These are phyloP conservation scores for Camellia sinensis DNA, from an alignment of 148 eudicot species.

Conservation along the genomic window DNA sequence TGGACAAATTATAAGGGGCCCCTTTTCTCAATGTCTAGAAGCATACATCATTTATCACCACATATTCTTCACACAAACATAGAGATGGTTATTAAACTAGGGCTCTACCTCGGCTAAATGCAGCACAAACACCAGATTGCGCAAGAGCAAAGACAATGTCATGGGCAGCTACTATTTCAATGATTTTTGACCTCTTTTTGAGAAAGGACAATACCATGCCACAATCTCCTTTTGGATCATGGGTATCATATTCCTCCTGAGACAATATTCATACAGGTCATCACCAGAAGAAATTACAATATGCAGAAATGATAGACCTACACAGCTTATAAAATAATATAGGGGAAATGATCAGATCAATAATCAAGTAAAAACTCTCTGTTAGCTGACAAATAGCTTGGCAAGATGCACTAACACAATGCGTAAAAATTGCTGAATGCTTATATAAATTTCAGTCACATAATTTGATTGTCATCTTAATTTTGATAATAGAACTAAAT, in stretches of 20 bases:
- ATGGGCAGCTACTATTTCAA: constrained; percentile 96
- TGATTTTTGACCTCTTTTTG: constrained; percentile 77
- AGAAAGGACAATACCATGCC: constrained; percentile 70
- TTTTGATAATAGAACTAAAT: neutral
- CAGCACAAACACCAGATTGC: constrained; percentile 94
- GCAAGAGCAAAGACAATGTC: constrained; percentile 97
- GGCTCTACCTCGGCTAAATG: constrained; percentile 80
- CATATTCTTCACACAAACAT: neutral
- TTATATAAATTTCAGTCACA: neutral
- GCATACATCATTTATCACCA: neutral
- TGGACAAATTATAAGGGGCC: neutral
- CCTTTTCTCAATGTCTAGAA: neutral
- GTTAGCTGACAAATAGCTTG: neutral
- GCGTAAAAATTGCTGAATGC: neutral
- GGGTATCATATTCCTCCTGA: constrained; percentile 96
- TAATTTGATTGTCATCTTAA: neutral
- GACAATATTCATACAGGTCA: constrained; percentile 14
- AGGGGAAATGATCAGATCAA: neutral
- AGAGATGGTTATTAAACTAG: neutral
- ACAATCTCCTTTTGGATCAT: constrained; percentile 92
- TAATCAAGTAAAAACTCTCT: neutral
- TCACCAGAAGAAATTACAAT: neutral
- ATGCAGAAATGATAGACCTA: neutral
- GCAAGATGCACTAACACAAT: neutral
- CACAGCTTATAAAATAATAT: neutral